Evolutionary conservation across 352 stramenopile species (phyloP), one percentile per base, ranked within the genome.

Genomic region (Blastocystis sp.): DNA sequence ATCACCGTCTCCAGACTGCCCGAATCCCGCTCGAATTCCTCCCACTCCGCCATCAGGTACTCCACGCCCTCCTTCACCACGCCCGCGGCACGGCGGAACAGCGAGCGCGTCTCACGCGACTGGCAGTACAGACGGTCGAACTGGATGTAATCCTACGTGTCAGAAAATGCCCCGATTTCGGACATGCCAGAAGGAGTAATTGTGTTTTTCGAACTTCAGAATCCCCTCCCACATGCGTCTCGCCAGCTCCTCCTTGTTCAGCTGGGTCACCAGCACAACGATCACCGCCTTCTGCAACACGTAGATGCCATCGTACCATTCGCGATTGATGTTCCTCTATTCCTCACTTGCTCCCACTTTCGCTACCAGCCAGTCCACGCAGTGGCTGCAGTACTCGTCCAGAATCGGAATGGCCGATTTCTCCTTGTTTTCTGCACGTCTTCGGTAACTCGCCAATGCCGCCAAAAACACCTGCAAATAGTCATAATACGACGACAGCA

Each of bases 301-400:
- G 61, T 68, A 84, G 34, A 84, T 84, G 17, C 74, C 74, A 11
- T 84, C 74, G 61, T 84, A 84, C 74, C 74, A 84, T 19, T 84
- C 74, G 11, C 69, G 68, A 28, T 84, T 68, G 54, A 84, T 52
- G 24, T 66, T 57, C 42, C 74, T 9, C 74, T 84, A 64, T 19
- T 24, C 17, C 24, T 68, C 28, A 54, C 2, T 38, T 9, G 6
- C 24, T 10, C 34, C 38, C 19, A 3, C 40, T 4, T 48, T 9
- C 9, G 21, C 48, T 14, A 84, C 74, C 57, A 84, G 59, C 74
- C 74, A 84, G 42, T 84, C 74, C 34, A 84, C 74, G 61, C 74
- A 84, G 34, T 59, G 28, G 3, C n/a, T 59, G 43, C 74, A 84
- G 17, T 59, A 84, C 3, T 52, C 40, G 1, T 21, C 28, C 14